Percentiles rank a stretch among this genome's conserved stretches.
phyloP scores from a whole-genome alignment of 345 rosid genomes.

The Brassica incana region DNA sequence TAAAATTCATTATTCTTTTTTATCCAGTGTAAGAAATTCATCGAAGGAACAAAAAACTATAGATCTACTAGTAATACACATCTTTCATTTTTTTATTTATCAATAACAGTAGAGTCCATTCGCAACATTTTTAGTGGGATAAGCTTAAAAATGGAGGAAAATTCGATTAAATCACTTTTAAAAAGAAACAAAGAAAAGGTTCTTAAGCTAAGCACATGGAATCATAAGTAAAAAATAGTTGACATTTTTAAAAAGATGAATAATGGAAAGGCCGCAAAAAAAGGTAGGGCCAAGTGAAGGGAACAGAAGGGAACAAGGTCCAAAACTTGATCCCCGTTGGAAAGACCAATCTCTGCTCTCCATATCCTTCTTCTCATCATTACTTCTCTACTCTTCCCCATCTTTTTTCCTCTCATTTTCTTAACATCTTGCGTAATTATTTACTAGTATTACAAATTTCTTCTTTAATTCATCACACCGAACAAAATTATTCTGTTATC shows the following conservation, averaged over 20 bases:
- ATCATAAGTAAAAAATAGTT: slow-evolving; percentile 27
- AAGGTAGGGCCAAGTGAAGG: slow-evolving; percentile 47
- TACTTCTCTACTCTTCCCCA: slow-evolving; percentile 49
- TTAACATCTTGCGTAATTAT: not conserved
- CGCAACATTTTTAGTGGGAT: not conserved
- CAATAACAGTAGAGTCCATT: slow-evolving; percentile 10
- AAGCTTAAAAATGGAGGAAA: not conserved
- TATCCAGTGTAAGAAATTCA: not conserved
- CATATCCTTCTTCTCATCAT: slow-evolving; percentile 56
- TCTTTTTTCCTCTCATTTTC: slow-evolving; percentile 1
- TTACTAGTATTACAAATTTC: not conserved
- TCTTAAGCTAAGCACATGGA: slow-evolving; percentile 30
- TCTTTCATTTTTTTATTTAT: not conserved
- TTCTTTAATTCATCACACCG: not conserved
- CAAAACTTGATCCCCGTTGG: slow-evolving; percentile 48
- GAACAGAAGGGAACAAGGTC: slow-evolving; percentile 52
- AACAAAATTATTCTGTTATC: not conserved
- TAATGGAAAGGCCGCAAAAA: slow-evolving; percentile 18
- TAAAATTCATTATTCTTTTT: not conserved
- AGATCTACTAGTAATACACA: not conserved
- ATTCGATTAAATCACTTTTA: not conserved
- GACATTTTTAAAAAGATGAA: not conserved
- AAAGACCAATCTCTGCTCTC: slow-evolving; percentile 42
- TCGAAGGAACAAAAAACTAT: not conserved
- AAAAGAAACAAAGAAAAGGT: not conserved